Evolutionary conservation across 208 protist species (phyloP), one percentile per base, ranked within the genome.

Genomic region (Trypanosoma congolense): DNA sequence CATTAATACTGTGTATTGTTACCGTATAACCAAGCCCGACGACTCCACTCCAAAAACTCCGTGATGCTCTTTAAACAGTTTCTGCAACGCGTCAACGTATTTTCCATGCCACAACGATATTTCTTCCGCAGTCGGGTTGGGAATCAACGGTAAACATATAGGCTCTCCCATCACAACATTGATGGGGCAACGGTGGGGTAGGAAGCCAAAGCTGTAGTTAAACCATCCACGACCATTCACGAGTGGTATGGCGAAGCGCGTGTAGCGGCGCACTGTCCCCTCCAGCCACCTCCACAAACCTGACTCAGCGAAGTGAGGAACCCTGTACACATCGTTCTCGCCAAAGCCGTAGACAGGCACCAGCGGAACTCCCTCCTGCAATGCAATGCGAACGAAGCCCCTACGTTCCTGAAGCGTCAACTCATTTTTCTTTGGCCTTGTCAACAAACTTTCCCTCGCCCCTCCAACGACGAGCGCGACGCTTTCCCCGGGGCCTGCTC

Each of bases 321-420:
- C 65, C 18, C 71, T 49, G 68, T 90, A 95, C 14, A 84, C 80
- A 70, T 90, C 83, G 57, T 86, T 95, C 53, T 95, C 88, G 2
- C 88, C 88, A 57, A 95, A 93, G 44, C 61, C 81, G 67, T 92
- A 93, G 19, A 87, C 78, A 0, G 88, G 88, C 41, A 95, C 88
- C 1, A 95, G 73, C 9, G 75, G 64, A 0, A 61, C 58, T 24
- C 88, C 88, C 54, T 83, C 73, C 53, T 93, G 73, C 19, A 95
- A 62, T 25, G 88, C 88, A 46, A 93, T 87, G 51, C 84, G 86
- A 40, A 92, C 76, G 56, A 95, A 95, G 0, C 88, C 88, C 44
- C 88, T 91, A 5, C 88, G 77, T 44, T 80, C 73, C 29, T 73
- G 56, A 8, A 95, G 63, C 4, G 76, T 51, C 1, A 95, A 58